Conservation (phyloP, 371 early-diverging fungal genomes). For the Batkoa obscura region DNA sequence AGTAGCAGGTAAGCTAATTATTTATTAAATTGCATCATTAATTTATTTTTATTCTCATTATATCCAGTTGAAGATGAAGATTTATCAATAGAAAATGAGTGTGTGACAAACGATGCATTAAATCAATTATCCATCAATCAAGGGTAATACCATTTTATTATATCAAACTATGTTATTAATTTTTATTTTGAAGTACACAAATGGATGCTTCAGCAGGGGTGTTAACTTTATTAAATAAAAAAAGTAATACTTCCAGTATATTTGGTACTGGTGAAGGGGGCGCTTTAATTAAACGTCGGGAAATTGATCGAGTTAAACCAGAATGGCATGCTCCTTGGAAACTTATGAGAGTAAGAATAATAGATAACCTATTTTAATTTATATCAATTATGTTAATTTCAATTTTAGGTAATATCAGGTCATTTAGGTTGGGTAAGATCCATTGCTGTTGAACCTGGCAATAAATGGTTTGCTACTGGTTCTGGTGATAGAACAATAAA, state of each 20-base stretch:
- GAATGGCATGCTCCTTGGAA: constrained; percentile 99
- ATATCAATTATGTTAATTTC: background rate
- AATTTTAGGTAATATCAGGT: constrained; percentile 61
- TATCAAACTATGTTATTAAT: background rate
- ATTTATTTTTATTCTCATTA: background rate
- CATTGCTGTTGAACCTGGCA: constrained; percentile 80
- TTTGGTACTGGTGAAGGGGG: constrained; percentile 18
- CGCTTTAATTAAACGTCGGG: constrained; percentile 31
- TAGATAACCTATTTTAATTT: background rate
- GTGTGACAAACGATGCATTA: background rate
- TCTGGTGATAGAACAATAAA: constrained; percentile 93
- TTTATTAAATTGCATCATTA: too few species aligned
- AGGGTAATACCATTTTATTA: background rate
- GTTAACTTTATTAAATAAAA: constrained; percentile 3
- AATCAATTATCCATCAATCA: background rate
- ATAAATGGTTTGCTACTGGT: constrained; percentile 95
- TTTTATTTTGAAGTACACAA: background rate
- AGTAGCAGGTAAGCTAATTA: background rate
- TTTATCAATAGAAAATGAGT: background rate
- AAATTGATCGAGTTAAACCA: constrained; percentile 35
- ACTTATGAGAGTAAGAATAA: constrained; percentile 53
- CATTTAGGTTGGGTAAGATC: constrained; percentile 94
- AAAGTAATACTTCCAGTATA: background rate
- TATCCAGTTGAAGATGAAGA: background rate
- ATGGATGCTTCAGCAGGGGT: background rate